These are phyloP conservation scores for Penstemon davidsonii DNA, from an alignment of 257 asterid genomes.

Conservation along the genomic window DNA sequence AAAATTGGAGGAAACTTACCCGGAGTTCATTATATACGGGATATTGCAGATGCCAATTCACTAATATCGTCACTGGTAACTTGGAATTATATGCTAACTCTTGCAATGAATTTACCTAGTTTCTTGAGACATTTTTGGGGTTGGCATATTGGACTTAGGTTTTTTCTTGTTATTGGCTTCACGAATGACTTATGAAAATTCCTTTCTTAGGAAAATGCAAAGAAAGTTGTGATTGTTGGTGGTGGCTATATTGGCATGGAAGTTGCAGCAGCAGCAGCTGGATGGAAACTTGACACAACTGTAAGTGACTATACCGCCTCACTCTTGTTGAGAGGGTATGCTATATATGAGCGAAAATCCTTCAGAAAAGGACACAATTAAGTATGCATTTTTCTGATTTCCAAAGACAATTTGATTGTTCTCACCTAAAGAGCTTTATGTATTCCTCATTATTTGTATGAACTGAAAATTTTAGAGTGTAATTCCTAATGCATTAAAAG, in stretches of 20 bases:
- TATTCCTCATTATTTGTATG: not conserved
- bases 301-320: conserved; percentile 45
- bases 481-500: not conserved
- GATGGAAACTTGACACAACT: conserved; percentile 94
- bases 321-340: not conserved
- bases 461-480: not conserved
- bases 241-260: conserved; percentile 99
- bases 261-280: conserved; percentile 95
- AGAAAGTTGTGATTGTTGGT: conserved; percentile 84
- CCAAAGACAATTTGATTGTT: not conserved
- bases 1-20: conserved; percentile 84
- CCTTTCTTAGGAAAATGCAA: conserved; percentile 65
- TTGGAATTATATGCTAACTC: conserved; percentile 16
- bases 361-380: not conserved
- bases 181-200: not conserved
- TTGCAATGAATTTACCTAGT: not conserved
- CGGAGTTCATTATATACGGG: conserved; percentile 93
- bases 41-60: conserved; percentile 92
- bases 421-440: not conserved
- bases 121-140: not conserved
- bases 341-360: not conserved
- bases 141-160: not conserved
- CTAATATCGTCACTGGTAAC: conserved; percentile 78
- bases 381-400: conserved; percentile 2
- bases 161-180: conserved; percentile 5